Evolutionary conservation across 2,329 filamentous ascomycete species (phyloP), one percentile per base, ranked within the genome.

Genomic region (Magnaporthiopsis rhizophila): DNA sequence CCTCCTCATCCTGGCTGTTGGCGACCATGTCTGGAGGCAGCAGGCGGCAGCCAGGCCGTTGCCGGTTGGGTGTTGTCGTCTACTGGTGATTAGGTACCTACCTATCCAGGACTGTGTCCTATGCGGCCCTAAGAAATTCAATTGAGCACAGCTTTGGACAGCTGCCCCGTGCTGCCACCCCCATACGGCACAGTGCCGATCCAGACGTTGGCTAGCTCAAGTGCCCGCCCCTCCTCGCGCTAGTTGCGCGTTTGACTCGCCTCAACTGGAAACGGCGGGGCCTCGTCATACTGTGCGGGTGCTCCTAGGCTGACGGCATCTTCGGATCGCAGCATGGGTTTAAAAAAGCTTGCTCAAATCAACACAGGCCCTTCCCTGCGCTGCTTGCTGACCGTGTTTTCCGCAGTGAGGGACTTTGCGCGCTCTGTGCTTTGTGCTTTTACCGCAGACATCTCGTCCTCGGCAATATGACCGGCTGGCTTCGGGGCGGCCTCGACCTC

Each of bases 1-100:
- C 87, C 59, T 84, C 82, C 65, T 81, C 78, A 30, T 21, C 45
- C 45, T 76, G 75, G 62, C 74, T 70, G 64, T 71, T 70, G 64
- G 70, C 68, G 57, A 73, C 73, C 73, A 76, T 76, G 32, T 11
- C 45, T 53, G 45, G 18, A 21, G 45, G 45, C 38, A 45, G 38
- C 38, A 5, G 45, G 21, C 21, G 21, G 45, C 45, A 11, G 45
- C 45, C 18, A 21, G 45, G 13, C 45, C 45, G 18, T 21, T 24
- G n/a, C 15, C 21, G 45, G 5, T 24, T 30, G 2, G 45, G 45
- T 53, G 45, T 24, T 11, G 45, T 21, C 21, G 18, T 21, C 15
- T 53, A 21, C 32, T 7, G 38, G 13, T 6, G 38, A 18, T 18
- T 3, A 26, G 26, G 26, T 26, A 26, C 26, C 26, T 26, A 26